Evolutionary conservation across 164 flowering plant genomes (phyloP), one percentile per base, ranked within the genome.

Genomic region (Protea cynaroides): DNA sequence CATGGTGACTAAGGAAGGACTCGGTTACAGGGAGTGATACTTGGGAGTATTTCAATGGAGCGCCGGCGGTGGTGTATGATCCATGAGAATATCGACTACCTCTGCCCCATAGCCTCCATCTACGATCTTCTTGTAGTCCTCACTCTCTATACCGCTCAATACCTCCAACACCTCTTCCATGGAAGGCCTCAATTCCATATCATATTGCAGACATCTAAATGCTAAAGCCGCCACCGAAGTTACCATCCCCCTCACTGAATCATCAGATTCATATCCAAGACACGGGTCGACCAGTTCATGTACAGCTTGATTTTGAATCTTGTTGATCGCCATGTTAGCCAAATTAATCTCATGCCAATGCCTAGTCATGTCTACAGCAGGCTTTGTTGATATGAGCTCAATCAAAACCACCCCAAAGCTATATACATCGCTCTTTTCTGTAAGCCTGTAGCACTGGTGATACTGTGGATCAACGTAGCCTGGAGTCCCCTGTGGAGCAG

Each of bases 331-430:
- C 23, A 78, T 61, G 72, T 74, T 80, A 4, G 87, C 67, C 61
- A 85, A 69, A 36, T 83, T 85, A 51, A 85, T 79, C 65, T 85
- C 87, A 29, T 75, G 69, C 52, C 69, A 55, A 12, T 73, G 68
- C 73, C 89, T 75, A 4, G 15, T 66, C 12, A 77, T 72, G 63
- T 85, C 87, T 25, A 85, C 83, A 1, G 87, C 86, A 9, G 81
- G 85, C 80, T 68, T 63, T 23, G 89, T 81, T 13, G 89, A 81
- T 44, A 85, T 71, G 9, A 85, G 85, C 73, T 85, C 87, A 40
- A 81, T 46, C 5, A 84, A 73, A 3, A 84, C 85, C 8, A 84
- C 89, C 11, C 89, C 89, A 53, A 85, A 85, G 70, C 89, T 85
- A 36, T 83, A 85, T 5, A 83, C 85, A 69, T 85, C 89, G 49